phyloP scores from a whole-genome alignment of 2,329 filamentous ascomycete species.

The Tolypocladium ophioglossoides region DNA sequence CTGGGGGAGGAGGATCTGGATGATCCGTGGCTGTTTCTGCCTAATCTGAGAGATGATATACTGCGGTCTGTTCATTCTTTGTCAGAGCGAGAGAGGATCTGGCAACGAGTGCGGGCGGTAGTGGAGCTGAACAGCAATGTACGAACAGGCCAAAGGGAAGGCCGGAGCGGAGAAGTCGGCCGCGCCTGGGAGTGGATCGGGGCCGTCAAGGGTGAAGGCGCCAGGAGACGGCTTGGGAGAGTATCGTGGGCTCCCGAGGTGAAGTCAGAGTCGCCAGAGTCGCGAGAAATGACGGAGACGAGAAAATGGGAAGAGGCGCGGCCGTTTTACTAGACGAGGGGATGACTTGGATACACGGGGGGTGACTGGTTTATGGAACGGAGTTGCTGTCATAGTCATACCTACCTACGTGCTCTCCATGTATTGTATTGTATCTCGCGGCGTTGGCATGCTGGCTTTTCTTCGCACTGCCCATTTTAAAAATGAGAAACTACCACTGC shows the following conservation, averaged over 20 bases:
- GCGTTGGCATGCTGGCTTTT: background rate
- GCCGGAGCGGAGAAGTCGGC: slow-evolving; percentile 53
- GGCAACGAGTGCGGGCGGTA: slow-evolving; percentile 71
- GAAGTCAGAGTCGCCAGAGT: slow-evolving; percentile 20
- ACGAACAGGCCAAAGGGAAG: slow-evolving; percentile 59
- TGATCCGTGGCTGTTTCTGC: slow-evolving; percentile 76
- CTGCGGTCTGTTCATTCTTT: slow-evolving; percentile 72
- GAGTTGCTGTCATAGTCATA: background rate
- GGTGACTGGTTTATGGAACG: background rate
- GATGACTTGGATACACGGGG: background rate
- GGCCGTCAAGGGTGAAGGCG: slow-evolving; percentile 35
- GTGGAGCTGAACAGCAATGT: slow-evolving; percentile 95
- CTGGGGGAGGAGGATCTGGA: slow-evolving; percentile 57
- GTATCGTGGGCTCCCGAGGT: slow-evolving; percentile 33
- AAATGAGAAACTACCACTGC: background rate
- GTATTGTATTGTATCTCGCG: background rate
- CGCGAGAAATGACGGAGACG: slow-evolving; percentile 12
- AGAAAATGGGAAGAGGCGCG: slow-evolving; percentile 32
- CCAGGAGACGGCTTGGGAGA: slow-evolving; percentile 37
- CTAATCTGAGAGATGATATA: slow-evolving; percentile 85
- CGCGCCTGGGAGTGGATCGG: slow-evolving; percentile 64
- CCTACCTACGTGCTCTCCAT: background rate
- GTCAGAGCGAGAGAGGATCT: slow-evolving; percentile 66
- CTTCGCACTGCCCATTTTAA: background rate
- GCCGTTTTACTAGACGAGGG: slow-evolving; percentile 26